A percentile compares a stretch with the other conserved stretches of the same genome.
Evolutionary conservation across 2,329 filamentous ascomycete species (phyloP).

Genomic region (Xylaria hypoxylon): DNA sequence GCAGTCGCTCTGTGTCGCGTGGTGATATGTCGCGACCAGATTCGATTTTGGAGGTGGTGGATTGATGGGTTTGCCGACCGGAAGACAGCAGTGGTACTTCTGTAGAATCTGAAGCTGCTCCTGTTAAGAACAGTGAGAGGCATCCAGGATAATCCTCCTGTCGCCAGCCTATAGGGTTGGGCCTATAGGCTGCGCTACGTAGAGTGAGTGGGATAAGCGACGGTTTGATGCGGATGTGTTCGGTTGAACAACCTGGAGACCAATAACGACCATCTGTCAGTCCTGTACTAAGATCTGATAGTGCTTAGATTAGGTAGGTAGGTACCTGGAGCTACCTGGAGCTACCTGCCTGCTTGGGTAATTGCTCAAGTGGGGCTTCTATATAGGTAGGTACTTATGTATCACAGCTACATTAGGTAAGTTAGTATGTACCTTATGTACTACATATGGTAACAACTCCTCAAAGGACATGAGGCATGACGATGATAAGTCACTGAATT

Average conservation of each 20-base stretch:
- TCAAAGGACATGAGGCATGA: no score
- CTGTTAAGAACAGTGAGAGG: constrained; percentile 15
- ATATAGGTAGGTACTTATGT: background rate
- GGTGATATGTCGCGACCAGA: constrained; percentile 6
- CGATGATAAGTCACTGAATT: no score
- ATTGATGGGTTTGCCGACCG: background rate
- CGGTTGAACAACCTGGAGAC: no score
- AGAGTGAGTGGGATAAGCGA: background rate
- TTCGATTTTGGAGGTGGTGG: background rate
- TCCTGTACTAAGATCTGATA: background rate
- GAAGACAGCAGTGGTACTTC: constrained; percentile 1
- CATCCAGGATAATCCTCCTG: constrained; percentile 11
- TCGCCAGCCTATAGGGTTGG: background rate
- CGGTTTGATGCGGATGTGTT: constrained; percentile 26
- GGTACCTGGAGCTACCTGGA: background rate
- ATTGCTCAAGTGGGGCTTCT: constrained; percentile 10
- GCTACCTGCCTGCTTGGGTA: constrained; percentile 29
- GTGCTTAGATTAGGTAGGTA: constrained; percentile 9
- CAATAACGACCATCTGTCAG: no score
- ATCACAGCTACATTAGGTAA: no score
- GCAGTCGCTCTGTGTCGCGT: background rate
- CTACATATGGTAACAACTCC: no score
- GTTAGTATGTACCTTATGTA: no score
- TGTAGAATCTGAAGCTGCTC: constrained; percentile 15
- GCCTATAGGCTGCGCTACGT: constrained; percentile 6